A percentile compares a stretch with the other conserved stretches of the same genome.
Evolutionary conservation across 1,139 yeast genomes (phyloP).

Genomic region (Blastobotrys proliferans): DNA sequence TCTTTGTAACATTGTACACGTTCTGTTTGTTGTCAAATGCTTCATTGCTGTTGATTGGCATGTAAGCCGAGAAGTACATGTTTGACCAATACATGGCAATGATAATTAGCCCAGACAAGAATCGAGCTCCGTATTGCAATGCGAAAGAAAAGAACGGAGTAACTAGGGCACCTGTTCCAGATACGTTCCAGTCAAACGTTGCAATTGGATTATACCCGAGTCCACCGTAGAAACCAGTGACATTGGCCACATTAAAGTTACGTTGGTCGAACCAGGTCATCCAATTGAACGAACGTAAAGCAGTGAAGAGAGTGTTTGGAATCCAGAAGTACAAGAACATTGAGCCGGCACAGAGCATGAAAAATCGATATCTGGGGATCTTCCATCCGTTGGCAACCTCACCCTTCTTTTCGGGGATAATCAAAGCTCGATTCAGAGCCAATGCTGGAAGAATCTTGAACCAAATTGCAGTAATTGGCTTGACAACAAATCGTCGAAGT

Average conservation of each 20-base stretch:
- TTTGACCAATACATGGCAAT: constrained; percentile 48
- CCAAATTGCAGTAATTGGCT: constrained; percentile 57
- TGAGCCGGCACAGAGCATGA: constrained; percentile 37
- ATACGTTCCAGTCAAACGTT: constrained; percentile 50
- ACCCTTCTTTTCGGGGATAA: constrained; percentile 34
- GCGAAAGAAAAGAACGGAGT: constrained; percentile 45
- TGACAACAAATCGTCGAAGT: constrained; percentile 52
- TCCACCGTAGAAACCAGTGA: constrained; percentile 53
- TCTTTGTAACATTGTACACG: constrained; percentile 38
- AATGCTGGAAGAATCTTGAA: constrained; percentile 51
- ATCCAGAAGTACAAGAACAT: constrained; percentile 55
- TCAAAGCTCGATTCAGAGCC: constrained; percentile 51
- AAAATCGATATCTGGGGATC: constrained; percentile 43
- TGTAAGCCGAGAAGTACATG: constrained; percentile 46
- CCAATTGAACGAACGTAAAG: constrained; percentile 51
- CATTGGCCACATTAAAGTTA: constrained; percentile 47
- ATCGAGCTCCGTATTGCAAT: constrained; percentile 41
- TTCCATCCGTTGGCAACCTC: constrained; percentile 46
- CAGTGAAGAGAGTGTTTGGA: constrained; percentile 49
- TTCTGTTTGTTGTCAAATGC: constrained; percentile 47
- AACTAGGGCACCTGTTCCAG: constrained; percentile 34
- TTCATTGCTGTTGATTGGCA: constrained; percentile 49
- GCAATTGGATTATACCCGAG: constrained; percentile 55
- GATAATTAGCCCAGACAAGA: constrained; percentile 40
- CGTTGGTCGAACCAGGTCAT: constrained; percentile 57